Evolutionary conservation across 768 basidiomycete genomes (phyloP).

Genomic region (Candolleomyces efflorescens): DNA sequence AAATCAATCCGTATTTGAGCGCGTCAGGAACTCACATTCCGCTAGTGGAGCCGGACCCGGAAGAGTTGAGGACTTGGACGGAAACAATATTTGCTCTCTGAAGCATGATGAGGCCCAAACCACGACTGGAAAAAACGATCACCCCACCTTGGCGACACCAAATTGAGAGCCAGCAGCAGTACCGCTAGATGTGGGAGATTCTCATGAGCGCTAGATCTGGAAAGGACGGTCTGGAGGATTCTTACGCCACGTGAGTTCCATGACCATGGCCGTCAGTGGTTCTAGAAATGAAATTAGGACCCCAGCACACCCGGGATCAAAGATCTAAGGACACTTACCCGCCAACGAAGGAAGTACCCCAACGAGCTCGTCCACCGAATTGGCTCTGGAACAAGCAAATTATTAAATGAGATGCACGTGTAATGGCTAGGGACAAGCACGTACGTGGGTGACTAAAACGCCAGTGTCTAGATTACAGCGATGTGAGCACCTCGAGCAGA

Average conservation of each 20-base stretch:
- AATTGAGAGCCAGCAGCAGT: constrained; percentile 22
- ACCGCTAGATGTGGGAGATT: constrained; percentile 9
- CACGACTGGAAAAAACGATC: too few relatives aligned
- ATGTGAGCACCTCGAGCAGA: background rate
- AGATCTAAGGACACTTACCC: constrained; percentile 3
- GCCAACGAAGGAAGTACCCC: constrained; percentile 31
- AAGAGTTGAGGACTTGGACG: constrained; percentile 36
- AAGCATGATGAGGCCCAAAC: too few relatives aligned
- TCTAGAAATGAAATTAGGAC: background rate
- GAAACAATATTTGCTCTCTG: constrained; percentile 31
- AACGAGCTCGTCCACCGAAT: constrained; percentile 37
- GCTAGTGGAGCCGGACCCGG: constrained; percentile 17
- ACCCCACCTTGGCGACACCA: constrained; percentile 17
- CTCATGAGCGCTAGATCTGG: background rate
- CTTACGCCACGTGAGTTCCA: constrained; percentile 32
- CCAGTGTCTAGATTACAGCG: constrained; percentile 22
- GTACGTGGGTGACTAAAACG: constrained; percentile 18
- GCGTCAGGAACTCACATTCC: constrained; percentile 13
- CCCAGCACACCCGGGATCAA: background rate
- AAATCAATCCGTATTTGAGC: too few relatives aligned
- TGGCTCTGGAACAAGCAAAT: constrained; percentile 17
- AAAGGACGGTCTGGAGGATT: background rate
- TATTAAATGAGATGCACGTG: background rate
- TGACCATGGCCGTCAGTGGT: constrained; percentile 34
- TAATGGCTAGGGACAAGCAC: background rate